These are phyloP conservation scores for Sphaerulina musiva DNA, from an alignment of 2,329 filamentous ascomycete species.

Conservation along the genomic window DNA sequence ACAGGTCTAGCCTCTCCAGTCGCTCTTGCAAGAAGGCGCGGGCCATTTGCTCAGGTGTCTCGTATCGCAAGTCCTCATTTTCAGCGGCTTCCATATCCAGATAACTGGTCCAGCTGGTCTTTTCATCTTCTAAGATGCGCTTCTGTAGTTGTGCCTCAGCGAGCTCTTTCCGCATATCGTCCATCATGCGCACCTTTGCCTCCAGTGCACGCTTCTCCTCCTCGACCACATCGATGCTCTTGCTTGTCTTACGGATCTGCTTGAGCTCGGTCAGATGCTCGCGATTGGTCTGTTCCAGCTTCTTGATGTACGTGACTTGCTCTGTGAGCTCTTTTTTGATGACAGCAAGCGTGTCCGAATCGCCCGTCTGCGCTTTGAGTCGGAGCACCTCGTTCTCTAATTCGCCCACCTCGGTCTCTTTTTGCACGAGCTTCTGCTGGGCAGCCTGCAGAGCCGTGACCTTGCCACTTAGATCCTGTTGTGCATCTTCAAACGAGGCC, in stretches of 20 bases:
- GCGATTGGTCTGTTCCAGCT: conserved; percentile 70
- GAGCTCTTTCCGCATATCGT: conserved; percentile 67
- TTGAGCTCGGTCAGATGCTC: conserved; percentile 75
- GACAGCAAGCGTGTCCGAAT: conserved; percentile 75
- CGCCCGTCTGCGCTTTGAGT: conserved; percentile 78
- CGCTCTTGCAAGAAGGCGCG: conserved; percentile 77
- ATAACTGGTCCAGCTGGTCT: conserved; percentile 77
- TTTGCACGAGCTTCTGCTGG: conserved; percentile 61
- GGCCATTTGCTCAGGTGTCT: conserved; percentile 81
- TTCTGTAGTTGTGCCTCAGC: conserved; percentile 74
- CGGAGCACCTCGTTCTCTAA: conserved; percentile 78
- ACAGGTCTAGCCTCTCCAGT: conserved; percentile 68
- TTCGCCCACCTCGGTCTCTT: conserved; percentile 63
- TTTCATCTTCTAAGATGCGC: conserved; percentile 82
- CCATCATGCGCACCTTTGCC: conserved; percentile 67
- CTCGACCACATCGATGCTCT: conserved; percentile 86
- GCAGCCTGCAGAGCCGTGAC: conserved; percentile 53
- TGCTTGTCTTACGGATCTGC: conserved; percentile 71
- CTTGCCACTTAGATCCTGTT: conserved; percentile 52
- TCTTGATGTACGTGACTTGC: conserved; percentile 84
- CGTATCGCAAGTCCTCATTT: conserved; percentile 63
- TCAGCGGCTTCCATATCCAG: conserved; percentile 61
- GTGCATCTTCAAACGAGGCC: conserved; percentile 51
- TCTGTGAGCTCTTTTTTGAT: conserved; percentile 85
- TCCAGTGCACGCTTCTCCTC: conserved; percentile 86